phyloP scores from a whole-genome alignment of 208 protist genomes.

The Trypanosoma rangeli region DNA sequence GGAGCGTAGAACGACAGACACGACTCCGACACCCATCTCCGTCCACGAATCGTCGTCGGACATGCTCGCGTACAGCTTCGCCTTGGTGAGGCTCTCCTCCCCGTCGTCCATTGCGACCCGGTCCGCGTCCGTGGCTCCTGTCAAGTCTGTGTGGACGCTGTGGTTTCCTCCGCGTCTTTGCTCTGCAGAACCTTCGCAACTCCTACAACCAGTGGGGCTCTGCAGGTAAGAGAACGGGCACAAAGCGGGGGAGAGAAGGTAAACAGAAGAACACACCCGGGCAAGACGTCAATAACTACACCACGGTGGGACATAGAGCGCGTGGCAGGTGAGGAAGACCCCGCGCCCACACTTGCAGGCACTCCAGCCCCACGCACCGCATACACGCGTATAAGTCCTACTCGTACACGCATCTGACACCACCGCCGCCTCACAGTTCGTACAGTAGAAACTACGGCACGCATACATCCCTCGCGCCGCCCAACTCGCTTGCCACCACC shows the following conservation, averaged over 20 bases:
- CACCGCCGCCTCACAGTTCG: background rate
- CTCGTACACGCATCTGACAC: background rate
- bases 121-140: conserved; percentile 10
- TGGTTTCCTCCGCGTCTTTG: background rate
- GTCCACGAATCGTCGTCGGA: conserved; percentile 51
- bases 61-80: conserved; percentile 65
- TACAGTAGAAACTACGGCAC: background rate
- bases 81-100: conserved; percentile 59
- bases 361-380: too few relatives aligned
- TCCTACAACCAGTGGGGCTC: background rate
- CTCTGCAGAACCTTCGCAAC: conserved; percentile 1
- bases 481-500: background rate
- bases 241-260: background rate
- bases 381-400: too few relatives aligned
- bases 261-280: background rate
- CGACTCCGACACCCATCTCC: conserved; percentile 68
- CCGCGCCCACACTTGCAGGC: too few relatives aligned
- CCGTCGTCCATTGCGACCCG: conserved; percentile 15
- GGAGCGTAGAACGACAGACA: conserved; percentile 32
- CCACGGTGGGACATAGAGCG: too few relatives aligned
- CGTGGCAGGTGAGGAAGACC: too few relatives aligned
- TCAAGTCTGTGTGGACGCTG: background rate
- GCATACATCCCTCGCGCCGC: too few relatives aligned
- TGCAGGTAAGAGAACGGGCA: background rate
- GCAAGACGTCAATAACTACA: conserved; percentile 2